Conservation (phyloP, 108 stramenopile genomes). For the Cyclotella atomus region DNA sequence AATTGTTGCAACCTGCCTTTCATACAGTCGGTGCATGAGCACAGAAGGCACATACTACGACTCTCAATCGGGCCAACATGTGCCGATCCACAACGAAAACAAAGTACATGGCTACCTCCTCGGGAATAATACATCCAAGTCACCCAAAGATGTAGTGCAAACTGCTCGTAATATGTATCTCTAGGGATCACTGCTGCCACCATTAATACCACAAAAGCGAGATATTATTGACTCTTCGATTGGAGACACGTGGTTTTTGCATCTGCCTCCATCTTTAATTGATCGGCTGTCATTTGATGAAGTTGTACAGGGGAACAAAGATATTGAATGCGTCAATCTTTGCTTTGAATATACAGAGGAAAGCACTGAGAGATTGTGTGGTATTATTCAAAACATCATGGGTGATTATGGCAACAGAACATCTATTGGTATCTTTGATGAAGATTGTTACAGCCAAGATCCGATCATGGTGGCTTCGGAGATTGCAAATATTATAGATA, state of each 20-base stretch:
- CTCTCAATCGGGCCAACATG: conserved; percentile 65
- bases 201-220: conserved; percentile 5
- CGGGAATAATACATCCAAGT: neutral
- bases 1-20: too few species aligned
- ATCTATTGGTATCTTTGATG: conserved; percentile 28
- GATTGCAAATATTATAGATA: conserved; percentile 35
- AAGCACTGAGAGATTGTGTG: neutral
- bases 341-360: conserved; percentile 30
- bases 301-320: neutral
- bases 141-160: neutral
- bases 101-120: conserved; percentile 44
- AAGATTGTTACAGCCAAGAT: conserved; percentile 19
- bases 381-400: neutral
- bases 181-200: neutral
- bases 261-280: neutral
- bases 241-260: conserved; percentile 2
- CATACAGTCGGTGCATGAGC: too few species aligned
- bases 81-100: conserved; percentile 58
- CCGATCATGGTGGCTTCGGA: conserved; percentile 25
- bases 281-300: neutral
- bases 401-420: conserved; percentile 6
- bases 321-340: conserved; percentile 15
- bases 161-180: conserved; percentile 7
- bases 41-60: conserved; percentile 56
- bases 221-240: neutral